Conservation (phyloP, 139 green algal species). For the Chlorella sp. region DNA sequence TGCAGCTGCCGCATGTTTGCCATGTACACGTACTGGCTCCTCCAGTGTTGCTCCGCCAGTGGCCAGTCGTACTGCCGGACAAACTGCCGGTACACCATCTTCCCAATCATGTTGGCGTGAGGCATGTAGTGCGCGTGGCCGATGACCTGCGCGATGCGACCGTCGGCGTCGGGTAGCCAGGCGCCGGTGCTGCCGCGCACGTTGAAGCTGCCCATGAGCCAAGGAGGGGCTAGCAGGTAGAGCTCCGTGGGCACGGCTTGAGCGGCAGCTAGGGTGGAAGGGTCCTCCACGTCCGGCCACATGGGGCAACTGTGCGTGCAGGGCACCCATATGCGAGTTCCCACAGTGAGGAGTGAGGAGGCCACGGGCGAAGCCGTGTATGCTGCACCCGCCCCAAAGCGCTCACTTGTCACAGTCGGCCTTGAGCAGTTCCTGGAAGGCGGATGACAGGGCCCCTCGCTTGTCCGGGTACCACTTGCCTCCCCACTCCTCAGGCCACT, state of each 20-base stretch:
- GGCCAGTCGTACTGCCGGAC: neutral
- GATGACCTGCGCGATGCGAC: neutral
- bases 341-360: neutral
- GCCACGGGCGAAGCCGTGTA: neutral
- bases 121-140: neutral
- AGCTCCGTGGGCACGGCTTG: neutral
- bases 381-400: neutral
- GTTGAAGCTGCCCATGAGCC: neutral
- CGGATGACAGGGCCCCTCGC: neutral
- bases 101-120: too few relatives aligned
- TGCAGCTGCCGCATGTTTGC: neutral
- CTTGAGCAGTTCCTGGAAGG: neutral
- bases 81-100: neutral
- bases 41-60: neutral
- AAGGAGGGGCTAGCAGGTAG: neutral
- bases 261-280: neutral
- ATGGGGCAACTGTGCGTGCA: neutral
- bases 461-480: neutral
- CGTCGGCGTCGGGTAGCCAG: neutral
- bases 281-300: neutral
- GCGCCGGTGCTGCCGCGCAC: neutral
- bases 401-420: neutral
- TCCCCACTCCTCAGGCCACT: neutral
- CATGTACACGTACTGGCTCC: neutral
- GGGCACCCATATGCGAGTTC: neutral